A percentile compares a stretch with the other conserved stretches of the same genome.
Conservation (phyloP, 495 filamentous ascomycete species). For the Aspergillus nidulans region DNA sequence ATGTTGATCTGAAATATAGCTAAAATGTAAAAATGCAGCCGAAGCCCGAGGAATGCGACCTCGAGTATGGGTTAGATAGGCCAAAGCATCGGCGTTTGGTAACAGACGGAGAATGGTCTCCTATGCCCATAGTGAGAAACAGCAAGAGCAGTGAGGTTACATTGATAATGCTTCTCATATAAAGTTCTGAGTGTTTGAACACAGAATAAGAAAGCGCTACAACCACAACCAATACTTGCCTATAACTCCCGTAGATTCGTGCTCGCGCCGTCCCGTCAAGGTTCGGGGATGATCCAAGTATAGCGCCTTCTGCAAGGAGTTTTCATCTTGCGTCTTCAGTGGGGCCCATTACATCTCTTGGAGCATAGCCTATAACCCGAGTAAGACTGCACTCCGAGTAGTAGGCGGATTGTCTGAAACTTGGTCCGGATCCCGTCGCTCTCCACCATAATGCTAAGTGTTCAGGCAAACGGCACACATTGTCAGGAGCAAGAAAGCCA, state of each 20-base stretch:
- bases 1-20: conserved; percentile 7
- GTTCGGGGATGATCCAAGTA: conserved; percentile 40
- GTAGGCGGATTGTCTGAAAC: neutral
- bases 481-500: neutral
- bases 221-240: neutral
- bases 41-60: neutral
- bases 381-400: too few relatives aligned
- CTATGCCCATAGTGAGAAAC: neutral
- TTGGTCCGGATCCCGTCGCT: neutral
- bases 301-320: conserved; percentile 31
- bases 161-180: conserved; percentile 6
- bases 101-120: neutral
- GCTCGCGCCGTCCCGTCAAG: conserved; percentile 46
- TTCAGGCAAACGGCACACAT: neutral
- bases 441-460: neutral
- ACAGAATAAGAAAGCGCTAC: conserved; percentile 2
- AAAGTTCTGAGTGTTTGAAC: conserved; percentile 6
- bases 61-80: too few relatives aligned
- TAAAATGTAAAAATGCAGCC: conserved; percentile 12
- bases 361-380: neutral
- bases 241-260: conserved; percentile 16
- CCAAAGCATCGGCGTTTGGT: too few relatives aligned
- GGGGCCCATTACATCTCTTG: neutral
- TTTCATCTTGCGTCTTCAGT: conserved; percentile 2
- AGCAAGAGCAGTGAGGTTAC: neutral